These are phyloP conservation scores for Xylogone sp. DNA, from an alignment of 2,329 filamentous ascomycete species.

Conservation along the genomic window DNA sequence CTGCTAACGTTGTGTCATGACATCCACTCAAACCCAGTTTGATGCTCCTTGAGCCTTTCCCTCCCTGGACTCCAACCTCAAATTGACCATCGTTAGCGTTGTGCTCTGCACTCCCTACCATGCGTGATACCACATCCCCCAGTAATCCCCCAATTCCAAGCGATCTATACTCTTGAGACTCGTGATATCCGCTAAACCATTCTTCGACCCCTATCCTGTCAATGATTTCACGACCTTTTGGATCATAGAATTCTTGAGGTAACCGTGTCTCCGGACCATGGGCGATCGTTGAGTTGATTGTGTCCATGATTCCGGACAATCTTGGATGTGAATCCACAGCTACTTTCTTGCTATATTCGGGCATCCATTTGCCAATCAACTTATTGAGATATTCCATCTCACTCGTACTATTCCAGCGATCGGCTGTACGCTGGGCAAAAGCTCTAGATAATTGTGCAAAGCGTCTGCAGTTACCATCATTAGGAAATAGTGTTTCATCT, in stretches of 20 bases:
- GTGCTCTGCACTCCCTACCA: constrained; percentile 64
- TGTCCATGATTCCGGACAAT: constrained; percentile 90
- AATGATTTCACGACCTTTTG: constrained; percentile 64
- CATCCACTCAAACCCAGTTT: constrained; percentile 81
- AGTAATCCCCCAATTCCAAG: constrained; percentile 83
- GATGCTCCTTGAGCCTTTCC: constrained; percentile 49
- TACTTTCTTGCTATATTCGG: constrained; percentile 60
- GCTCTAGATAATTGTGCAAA: constrained; percentile 66
- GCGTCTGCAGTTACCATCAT: constrained; percentile 69
- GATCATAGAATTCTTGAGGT: constrained; percentile 84
- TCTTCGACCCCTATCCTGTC: constrained; percentile 78
- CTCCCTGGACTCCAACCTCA: constrained; percentile 38
- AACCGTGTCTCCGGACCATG: constrained; percentile 77
- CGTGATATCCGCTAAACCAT: constrained; percentile 85
- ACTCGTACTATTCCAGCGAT: constrained; percentile 69
- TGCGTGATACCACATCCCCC: constrained; percentile 76
- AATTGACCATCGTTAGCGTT: constrained; percentile 48
- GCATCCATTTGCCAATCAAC: constrained; percentile 82
- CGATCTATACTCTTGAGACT: constrained; percentile 81
- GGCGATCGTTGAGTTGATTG: constrained; percentile 81
- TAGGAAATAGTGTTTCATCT: constrained; percentile 79
- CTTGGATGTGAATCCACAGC: constrained; percentile 82
- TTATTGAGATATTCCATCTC: constrained; percentile 83
- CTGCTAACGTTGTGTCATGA: constrained; percentile 90
- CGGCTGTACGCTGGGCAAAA: constrained; percentile 68